phyloP scores from a whole-genome alignment of 371 early-diverging fungal genomes.

The Dipsacomyces acuminosporus region DNA sequence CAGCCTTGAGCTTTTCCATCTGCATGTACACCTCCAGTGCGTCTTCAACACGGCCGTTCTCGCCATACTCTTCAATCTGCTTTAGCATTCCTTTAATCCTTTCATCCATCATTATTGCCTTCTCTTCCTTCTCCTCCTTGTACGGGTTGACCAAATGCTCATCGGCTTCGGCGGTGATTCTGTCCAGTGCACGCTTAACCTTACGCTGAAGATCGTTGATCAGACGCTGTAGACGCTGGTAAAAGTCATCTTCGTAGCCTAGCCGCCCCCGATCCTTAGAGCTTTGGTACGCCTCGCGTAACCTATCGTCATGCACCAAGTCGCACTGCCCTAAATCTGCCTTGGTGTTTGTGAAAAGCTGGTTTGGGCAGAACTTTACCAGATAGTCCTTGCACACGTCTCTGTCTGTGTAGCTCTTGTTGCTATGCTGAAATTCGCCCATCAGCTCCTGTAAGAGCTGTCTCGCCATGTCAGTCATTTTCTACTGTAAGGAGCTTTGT shows the following conservation, averaged over 20 bases:
- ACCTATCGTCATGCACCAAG: conserved; percentile 75
- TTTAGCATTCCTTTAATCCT: conserved; percentile 69
- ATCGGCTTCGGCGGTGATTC: conserved; percentile 68
- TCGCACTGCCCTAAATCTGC: conserved; percentile 73
- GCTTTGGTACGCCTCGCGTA: conserved; percentile 69
- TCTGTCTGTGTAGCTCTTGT: conserved; percentile 62
- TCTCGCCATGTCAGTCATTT: conserved; percentile 63
- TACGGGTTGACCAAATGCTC: conserved; percentile 62
- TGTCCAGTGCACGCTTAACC: conserved; percentile 68
- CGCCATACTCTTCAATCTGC: conserved; percentile 70
- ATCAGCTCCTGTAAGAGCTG: conserved; percentile 76
- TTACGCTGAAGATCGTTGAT: conserved; percentile 69
- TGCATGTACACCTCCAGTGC: conserved; percentile 60
- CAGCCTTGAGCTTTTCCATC: conserved; percentile 62
- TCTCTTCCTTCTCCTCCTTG: conserved; percentile 78
- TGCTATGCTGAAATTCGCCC: conserved; percentile 65
- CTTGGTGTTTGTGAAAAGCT: conserved; percentile 84
- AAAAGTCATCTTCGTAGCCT: conserved; percentile 73
- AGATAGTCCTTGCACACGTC: conserved; percentile 82
- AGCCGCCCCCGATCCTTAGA: conserved; percentile 60
- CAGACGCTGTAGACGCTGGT: conserved; percentile 64
- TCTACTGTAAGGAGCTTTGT: background rate
- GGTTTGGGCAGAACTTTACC: conserved; percentile 81
- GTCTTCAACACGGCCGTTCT: conserved; percentile 75
- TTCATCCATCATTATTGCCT: conserved; percentile 76